phyloP scores from a whole-genome alignment of 768 basidiomycete genomes.

The Boletus coccyginus region DNA sequence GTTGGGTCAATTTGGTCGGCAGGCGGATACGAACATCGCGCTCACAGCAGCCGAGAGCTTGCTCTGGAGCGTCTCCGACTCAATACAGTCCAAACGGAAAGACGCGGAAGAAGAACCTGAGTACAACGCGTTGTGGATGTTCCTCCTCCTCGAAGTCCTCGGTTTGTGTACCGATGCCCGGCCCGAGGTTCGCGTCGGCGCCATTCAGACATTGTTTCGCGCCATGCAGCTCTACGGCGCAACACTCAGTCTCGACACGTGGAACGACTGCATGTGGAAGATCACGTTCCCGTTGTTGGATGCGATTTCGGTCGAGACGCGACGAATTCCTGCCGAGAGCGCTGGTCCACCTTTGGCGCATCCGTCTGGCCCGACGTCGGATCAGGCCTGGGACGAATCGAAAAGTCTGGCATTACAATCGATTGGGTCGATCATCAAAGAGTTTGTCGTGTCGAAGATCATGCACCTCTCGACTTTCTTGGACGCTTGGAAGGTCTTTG shows the following conservation, averaged over 20 bases:
- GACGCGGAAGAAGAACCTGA: constrained; percentile 58
- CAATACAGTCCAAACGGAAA: constrained; percentile 83
- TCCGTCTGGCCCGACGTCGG: constrained; percentile 14
- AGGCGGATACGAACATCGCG: constrained; percentile 94
- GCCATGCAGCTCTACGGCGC: constrained; percentile 93
- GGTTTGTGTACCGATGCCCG: constrained; percentile 79
- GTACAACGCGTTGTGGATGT: constrained; percentile 93
- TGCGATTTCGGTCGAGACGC: constrained; percentile 57
- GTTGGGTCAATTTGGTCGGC: constrained; percentile 87
- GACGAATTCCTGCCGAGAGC: constrained; percentile 28
- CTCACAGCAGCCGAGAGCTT: constrained; percentile 91
- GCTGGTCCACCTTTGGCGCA: constrained; percentile 5
- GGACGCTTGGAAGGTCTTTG: constrained; percentile 72
- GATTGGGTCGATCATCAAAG: constrained; percentile 77
- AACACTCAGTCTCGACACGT: constrained; percentile 75
- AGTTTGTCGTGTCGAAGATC: constrained; percentile 74
- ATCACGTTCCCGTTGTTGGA: constrained; percentile 86
- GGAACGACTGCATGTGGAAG: constrained; percentile 91
- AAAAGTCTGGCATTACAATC: constrained; percentile 84
- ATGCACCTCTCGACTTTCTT: constrained; percentile 68
- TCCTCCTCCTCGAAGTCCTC: constrained; percentile 78
- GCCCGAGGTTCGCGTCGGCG: constrained; percentile 87
- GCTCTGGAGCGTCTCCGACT: constrained; percentile 95
- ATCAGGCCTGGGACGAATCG: constrained; percentile 80
- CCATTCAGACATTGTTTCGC: constrained; percentile 93